Evolutionary conservation across 257 asterid species (phyloP).

Genomic region (Solanum pennellii): DNA sequence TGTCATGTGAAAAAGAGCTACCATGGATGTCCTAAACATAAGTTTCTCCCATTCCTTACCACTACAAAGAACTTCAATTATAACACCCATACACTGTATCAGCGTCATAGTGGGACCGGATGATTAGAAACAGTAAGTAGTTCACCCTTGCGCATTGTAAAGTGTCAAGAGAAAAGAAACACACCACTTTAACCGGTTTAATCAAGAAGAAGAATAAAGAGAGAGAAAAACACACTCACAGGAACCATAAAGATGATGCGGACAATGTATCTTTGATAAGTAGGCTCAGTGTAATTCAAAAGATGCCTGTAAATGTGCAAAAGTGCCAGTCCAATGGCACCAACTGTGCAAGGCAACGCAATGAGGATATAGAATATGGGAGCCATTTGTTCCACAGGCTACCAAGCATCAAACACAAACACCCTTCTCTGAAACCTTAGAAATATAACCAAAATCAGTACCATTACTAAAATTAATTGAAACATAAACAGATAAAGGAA

Average conservation of each 20-base stretch:
- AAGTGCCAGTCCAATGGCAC: constrained; percentile 67
- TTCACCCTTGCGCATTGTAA: neutral
- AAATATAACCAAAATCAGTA: neutral
- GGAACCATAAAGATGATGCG: constrained; percentile 99
- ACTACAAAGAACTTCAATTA: neutral
- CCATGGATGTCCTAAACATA: neutral
- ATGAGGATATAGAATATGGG: constrained; percentile 61
- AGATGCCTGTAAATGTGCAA: constrained; percentile 80
- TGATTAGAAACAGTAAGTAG: neutral
- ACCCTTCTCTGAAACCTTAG: neutral
- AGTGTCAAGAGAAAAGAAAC: neutral
- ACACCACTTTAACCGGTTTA: neutral
- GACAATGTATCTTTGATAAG: constrained; percentile 86
- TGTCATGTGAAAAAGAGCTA: neutral
- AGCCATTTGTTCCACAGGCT: constrained; percentile 38
- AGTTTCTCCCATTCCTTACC: neutral
- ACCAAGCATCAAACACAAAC: neutral
- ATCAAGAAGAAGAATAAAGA: neutral
- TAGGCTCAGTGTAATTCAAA: constrained; percentile 91
- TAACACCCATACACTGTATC: neutral
- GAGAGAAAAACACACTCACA: constrained; percentile 34
- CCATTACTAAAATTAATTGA: neutral
- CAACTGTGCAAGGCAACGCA: constrained; percentile 85
- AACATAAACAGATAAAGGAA: neutral
- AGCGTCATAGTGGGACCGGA: neutral